Base-by-base conservation (phyloP, 768 basidiomycete species). In the Gymnopilus dilepis region DNA sequence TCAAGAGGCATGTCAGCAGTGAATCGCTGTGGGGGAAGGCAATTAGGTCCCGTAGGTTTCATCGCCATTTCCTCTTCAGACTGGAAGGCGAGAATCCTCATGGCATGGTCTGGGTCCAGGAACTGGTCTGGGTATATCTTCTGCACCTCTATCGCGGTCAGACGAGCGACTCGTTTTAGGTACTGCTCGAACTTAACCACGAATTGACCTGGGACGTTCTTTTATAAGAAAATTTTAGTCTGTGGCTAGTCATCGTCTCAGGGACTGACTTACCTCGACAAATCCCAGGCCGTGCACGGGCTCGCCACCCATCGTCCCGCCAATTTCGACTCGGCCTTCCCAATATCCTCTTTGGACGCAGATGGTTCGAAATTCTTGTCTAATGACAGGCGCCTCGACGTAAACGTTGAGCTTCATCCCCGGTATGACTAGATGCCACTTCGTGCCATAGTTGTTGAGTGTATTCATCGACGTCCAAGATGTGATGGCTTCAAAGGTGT, bases 391-490 rank as follows among this genome's bases (percentile, higher is more conserved):
- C 12, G 52, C 52, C 34, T 54, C 33, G 15, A 54, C 33, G 34
- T 4, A 38, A 17, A 38, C 19, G 34, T 54, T 21, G 3, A 54
- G 37, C 22, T 54, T 19, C 34, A 54, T 8, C 19, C 24, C 1
- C 2, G 52, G 52, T 24, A 54, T 21, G 2, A 11, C 24, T 15
- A 54, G 19, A 12, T 26, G 24, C 52, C 52, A 54, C 22, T 38
- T 54, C 6, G 52, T 54, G 34, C 52, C 52, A 7, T 54, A 54
- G 22, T 54, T 37, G 15, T 54, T 54, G 34, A 54, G 52, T 24
- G 52, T 54, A 24, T 54, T 37, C 52, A 54, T 54, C 4, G 52
- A 54, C 34, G 52, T 54, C 52, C 52, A 54, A 54, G 22, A 38
- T 40, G 22, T 12, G 24, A 54, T 11, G 22, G 52, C 22, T 9